phyloP scores from a whole-genome alignment of 306 rosid species.

The Cucurbita moschata region DNA sequence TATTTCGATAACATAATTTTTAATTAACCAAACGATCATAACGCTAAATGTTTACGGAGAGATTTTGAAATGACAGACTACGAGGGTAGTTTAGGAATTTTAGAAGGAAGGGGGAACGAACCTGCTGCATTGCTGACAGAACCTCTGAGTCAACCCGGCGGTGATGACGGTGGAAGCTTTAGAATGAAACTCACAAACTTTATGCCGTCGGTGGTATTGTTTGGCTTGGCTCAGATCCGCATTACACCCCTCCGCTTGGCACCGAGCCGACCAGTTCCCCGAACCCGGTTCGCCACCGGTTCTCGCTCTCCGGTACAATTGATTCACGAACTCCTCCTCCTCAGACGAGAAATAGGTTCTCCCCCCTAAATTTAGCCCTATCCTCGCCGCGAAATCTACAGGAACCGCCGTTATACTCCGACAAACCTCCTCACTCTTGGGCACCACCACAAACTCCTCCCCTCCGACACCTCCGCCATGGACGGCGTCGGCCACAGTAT shows the following conservation, averaged over 20 bases:
- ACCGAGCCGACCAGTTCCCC: slow-evolving; percentile 48
- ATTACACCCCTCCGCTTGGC: slow-evolving; percentile 95
- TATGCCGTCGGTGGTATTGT: slow-evolving; percentile 97
- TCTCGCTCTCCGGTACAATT: slow-evolving; percentile 68
- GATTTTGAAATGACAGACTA: no score
- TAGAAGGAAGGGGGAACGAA: not conserved
- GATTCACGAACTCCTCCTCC: slow-evolving; percentile 71
- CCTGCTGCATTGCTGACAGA: slow-evolving; percentile 99
- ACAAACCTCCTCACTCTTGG: slow-evolving; percentile 48
- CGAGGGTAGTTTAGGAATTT: not conserved
- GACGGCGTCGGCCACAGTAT: slow-evolving; percentile 38
- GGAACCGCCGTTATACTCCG: slow-evolving; percentile 11
- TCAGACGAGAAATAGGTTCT: slow-evolving; percentile 66
- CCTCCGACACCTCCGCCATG: slow-evolving; percentile 5
- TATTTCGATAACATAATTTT: no score
- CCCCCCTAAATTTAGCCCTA: slow-evolving; percentile 85
- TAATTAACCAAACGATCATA: no score
- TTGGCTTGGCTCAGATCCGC: slow-evolving; percentile 83
- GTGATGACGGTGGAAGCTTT: slow-evolving; percentile 84
- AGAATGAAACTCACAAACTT: slow-evolving; percentile 95
- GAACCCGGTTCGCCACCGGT: slow-evolving; percentile 32
- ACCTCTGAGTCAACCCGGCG: slow-evolving; percentile 96
- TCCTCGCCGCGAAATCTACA: slow-evolving; percentile 51
- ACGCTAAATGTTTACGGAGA: no score
- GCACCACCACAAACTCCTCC: slow-evolving; percentile 33